These are phyloP conservation scores for Cryptococcus maquisensis DNA, from an alignment of 1,284 basidiomycete species.

Conservation along the genomic window DNA sequence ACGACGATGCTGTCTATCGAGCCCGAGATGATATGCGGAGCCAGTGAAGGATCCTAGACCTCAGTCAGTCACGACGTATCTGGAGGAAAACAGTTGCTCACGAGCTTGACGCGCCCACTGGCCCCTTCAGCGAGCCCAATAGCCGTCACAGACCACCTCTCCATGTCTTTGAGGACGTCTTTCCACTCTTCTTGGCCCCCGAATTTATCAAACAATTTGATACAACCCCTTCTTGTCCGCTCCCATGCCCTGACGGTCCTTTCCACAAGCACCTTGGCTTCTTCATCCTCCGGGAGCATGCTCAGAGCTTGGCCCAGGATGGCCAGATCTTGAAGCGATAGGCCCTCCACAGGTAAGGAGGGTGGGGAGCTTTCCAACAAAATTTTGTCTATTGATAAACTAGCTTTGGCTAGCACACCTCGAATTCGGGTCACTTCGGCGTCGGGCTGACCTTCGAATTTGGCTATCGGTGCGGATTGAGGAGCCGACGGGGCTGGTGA, in stretches of 20 bases:
- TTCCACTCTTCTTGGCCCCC: neutral
- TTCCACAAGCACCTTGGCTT: conserved; percentile 5
- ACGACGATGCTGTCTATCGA: conserved; percentile 30
- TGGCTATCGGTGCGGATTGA: neutral
- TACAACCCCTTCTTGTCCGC: conserved; percentile 11
- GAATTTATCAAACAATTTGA: conserved; percentile 12
- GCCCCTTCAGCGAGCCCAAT: conserved; percentile 2
- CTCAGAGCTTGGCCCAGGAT: conserved; percentile 10
- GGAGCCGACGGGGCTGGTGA: neutral
- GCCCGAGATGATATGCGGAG: conserved; percentile 16
- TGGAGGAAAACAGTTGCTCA: conserved; percentile 1
- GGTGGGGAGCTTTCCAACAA: neutral
- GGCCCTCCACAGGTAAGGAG: neutral
- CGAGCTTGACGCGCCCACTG: conserved; percentile 1
- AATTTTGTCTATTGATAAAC: conserved; percentile 16
- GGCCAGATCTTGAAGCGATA: neutral
- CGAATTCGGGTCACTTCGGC: conserved; percentile 14
- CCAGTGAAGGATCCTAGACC: conserved; percentile 3
- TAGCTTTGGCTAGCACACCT: conserved; percentile 20
- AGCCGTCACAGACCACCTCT: conserved; percentile 3
- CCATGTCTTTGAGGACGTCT: neutral
- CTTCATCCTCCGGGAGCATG: conserved; percentile 4
- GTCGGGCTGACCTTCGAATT: conserved; percentile 6
- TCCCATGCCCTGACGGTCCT: conserved; percentile 18
- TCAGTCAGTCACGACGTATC: neutral